Evolutionary conservation across 345 rosid species (phyloP).

Genomic region (Eucalyptus rudis): DNA sequence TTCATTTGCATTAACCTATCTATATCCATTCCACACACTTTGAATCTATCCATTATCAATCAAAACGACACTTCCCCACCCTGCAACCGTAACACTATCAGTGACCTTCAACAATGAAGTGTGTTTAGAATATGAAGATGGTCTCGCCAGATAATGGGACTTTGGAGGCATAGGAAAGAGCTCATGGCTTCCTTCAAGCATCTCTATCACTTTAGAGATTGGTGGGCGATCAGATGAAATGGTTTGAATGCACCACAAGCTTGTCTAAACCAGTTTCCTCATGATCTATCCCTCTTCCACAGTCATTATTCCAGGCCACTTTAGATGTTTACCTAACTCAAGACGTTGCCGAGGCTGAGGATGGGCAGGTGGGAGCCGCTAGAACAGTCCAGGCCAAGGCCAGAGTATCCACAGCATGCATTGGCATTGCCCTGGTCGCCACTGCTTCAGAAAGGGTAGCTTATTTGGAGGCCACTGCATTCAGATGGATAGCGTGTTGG

Average conservation of each 20-base stretch:
- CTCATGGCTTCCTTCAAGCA: neutral
- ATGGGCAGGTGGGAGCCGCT: neutral
- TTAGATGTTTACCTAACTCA: neutral
- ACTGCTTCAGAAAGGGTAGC: neutral
- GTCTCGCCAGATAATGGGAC: neutral
- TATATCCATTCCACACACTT: too few species aligned
- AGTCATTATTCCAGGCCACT: neutral
- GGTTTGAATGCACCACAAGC: slow-evolving; percentile 5
- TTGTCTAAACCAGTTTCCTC: neutral
- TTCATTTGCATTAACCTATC: too few species aligned
- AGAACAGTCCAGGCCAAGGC: neutral
- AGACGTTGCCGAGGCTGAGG: neutral
- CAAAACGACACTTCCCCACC: too few species aligned
- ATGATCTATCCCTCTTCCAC: neutral
- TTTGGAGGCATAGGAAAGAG: neutral
- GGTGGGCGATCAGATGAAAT: neutral
- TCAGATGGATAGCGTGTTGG: neutral
- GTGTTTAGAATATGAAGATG: neutral
- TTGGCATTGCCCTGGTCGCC: neutral
- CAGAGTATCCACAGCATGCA: neutral
- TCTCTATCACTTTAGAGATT: neutral
- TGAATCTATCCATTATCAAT: too few species aligned
- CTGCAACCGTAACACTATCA: fast-evolving
- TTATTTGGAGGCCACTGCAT: neutral
- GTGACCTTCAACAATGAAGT: neutral